phyloP scores from a whole-genome alignment of 805 yeast genomes.

The Lipomyces yamanashiensis region DNA sequence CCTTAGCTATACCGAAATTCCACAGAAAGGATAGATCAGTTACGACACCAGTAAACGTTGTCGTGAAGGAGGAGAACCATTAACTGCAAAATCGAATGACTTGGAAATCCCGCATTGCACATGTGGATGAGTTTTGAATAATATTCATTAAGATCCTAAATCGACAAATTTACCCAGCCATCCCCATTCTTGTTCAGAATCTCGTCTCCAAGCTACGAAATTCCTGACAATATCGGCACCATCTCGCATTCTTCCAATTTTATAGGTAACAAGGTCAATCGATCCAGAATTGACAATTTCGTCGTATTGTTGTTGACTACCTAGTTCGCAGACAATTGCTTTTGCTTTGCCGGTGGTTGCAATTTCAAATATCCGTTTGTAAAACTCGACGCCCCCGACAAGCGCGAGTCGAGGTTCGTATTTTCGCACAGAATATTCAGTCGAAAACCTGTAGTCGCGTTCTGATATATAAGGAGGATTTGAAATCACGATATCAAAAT shows the following conservation, averaged over 20 bases:
- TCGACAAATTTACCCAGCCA: constrained; percentile 17
- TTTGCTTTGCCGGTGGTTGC: constrained; percentile 52
- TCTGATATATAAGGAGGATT: constrained; percentile 88
- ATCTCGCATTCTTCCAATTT: constrained; percentile 55
- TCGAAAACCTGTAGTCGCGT: constrained; percentile 47
- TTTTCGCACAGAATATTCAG: constrained; percentile 65
- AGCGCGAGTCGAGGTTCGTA: constrained; percentile 82
- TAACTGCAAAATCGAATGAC: background rate
- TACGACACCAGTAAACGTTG: constrained; percentile 19
- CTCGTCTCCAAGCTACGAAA: constrained; percentile 26
- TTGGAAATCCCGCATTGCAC: background rate
- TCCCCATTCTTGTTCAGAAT: constrained; percentile 19
- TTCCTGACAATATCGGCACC: constrained; percentile 44
- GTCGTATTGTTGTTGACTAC: constrained; percentile 61
- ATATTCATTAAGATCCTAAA: background rate
- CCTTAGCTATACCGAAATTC: constrained; percentile 36
- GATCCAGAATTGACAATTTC: constrained; percentile 42
- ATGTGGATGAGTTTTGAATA: background rate
- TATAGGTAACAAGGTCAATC: constrained; percentile 51
- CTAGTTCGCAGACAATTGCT: constrained; percentile 79
- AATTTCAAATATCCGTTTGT: constrained; percentile 56
- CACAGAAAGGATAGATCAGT: constrained; percentile 31
- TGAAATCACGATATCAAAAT: constrained; percentile 64
- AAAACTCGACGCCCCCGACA: constrained; percentile 78
- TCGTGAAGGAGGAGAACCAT: constrained; percentile 35